Conservation (phyloP, 2,329 filamentous ascomycete species). For the Chrysoporthe puriensis region DNA sequence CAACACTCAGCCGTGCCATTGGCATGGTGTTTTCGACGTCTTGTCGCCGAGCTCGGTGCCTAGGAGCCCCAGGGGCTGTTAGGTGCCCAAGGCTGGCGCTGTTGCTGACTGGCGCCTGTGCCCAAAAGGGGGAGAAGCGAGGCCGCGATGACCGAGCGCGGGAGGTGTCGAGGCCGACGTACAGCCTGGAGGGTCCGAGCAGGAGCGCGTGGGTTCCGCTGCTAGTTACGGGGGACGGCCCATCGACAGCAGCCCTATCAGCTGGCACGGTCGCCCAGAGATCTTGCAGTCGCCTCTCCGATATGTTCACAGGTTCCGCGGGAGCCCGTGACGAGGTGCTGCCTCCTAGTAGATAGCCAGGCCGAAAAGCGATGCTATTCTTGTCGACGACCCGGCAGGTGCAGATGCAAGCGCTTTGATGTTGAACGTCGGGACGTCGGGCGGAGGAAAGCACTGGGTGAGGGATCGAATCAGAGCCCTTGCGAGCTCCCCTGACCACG, state of each 20-base stretch:
- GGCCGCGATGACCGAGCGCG: slow-evolving; percentile 1
- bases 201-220: background rate
- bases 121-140: slow-evolving; percentile 2
- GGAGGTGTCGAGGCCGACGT: background rate
- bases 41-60: slow-evolving; percentile 5
- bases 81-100: slow-evolving; percentile 14
- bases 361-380: slow-evolving; percentile 19
- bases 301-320: background rate
- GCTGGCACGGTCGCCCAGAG: background rate
- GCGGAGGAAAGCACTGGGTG: slow-evolving; percentile 12
- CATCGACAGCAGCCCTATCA: background rate
- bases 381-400: slow-evolving; percentile 13
- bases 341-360: background rate
- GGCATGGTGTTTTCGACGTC: slow-evolving; percentile 26
- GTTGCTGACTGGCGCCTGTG: slow-evolving; percentile 18
- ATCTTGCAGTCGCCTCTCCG: slow-evolving; percentile 1
- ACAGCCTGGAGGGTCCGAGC: background rate
- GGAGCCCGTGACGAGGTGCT: background rate
- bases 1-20: slow-evolving; percentile 23
- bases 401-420: slow-evolving; percentile 23
- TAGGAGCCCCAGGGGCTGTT: slow-evolving; percentile 16
- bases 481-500: slow-evolving; percentile 28
- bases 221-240: background rate
- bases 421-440: slow-evolving; percentile 18
- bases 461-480: slow-evolving; percentile 33